Evolutionary conservation across 2,329 filamentous ascomycete species (phyloP), one percentile per base, ranked within the genome.

Genomic region (Clonostachys byssicola): DNA sequence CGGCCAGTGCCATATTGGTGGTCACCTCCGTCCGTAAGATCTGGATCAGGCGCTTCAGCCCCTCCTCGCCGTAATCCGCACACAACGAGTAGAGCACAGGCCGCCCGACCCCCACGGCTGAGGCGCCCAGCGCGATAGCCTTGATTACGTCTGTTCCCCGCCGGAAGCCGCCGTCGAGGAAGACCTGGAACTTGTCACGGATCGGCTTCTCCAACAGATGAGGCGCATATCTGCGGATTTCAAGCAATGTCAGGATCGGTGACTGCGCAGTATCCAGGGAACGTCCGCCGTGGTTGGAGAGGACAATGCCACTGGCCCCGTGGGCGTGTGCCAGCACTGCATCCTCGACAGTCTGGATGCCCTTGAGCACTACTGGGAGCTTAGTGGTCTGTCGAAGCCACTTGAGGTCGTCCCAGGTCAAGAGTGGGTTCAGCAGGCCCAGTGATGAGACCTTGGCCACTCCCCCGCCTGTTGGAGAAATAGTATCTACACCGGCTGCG

Each of bases 401-500:
- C 50, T 6, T 53, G 84, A 49, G 70, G 23, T 30, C n/a, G 49
- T 56, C 45, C 45, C 50, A 30, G 78, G 73, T 85, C 85, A 89
- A 81, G 89, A 83, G 66, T 16, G 74, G 71, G 5, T 78, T 57
- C 57, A 83, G 80, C 54, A 85, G 73, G 62, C 50, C 46, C 51
- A 51, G 78, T 77, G 44, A 65, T 57, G 13, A 78, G 73, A 76
- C 83, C 75, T 50, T 77, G 64, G 51, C 81, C 56, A 38, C 80
- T 70, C 50, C 74, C 23, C 17, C 35, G 8, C 38, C 38, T 18
- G 38, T 30, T 30, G 23, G 23, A 9, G 23, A 30, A 30, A 30
- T 10, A 30, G 23, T 30, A 30, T 30, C 23, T 3, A 76, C 72
- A 39, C 80, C 80, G 54, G 79, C 71, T 42, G 62, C 54, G 58